Percentiles rank a stretch among this genome's conserved stretches.
phyloP scores from a whole-genome alignment of 2,329 filamentous ascomycete genomes.

The Fusarium lateritium region DNA sequence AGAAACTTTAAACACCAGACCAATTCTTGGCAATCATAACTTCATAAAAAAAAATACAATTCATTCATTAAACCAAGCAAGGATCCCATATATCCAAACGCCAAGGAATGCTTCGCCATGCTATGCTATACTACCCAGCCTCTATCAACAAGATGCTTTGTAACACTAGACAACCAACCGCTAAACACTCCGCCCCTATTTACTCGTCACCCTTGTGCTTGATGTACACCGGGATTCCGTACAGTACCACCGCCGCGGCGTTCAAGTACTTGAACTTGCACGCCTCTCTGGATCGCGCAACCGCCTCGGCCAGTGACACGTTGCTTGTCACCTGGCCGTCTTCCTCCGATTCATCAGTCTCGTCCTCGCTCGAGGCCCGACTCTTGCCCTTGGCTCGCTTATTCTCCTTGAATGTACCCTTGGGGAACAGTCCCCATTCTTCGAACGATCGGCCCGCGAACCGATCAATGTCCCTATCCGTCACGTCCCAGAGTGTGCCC shows the following conservation, averaged over 20 bases:
- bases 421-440: conserved; percentile 82
- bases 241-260: conserved; percentile 92
- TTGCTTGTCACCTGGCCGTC: conserved; percentile 52
- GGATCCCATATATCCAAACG: conserved; percentile 36
- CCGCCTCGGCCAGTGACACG: conserved; percentile 82
- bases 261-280: conserved; percentile 94
- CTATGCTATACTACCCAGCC: conserved; percentile 23
- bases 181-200: conserved; percentile 25
- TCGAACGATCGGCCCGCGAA: conserved; percentile 86
- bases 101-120: conserved; percentile 36
- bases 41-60: conserved; percentile 9
- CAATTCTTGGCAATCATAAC: conserved; percentile 7
- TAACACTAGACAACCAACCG: conserved; percentile 18
- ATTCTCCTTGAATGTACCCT: conserved; percentile 61
- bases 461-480: conserved; percentile 95
- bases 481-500: conserved; percentile 97
- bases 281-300: conserved; percentile 79
- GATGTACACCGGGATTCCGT: conserved; percentile 93
- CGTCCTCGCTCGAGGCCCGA: conserved; percentile 42
- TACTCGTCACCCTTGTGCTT: conserved; percentile 49
- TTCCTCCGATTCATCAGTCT: conserved; percentile 47
- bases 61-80: conserved; percentile 31
- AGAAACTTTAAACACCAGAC: background rate
- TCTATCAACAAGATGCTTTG: conserved; percentile 21
- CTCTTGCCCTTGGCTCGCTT: conserved; percentile 50